Evolutionary conservation across 805 yeast genomes (phyloP).

Genomic region (Komagataella mondaviorum): DNA sequence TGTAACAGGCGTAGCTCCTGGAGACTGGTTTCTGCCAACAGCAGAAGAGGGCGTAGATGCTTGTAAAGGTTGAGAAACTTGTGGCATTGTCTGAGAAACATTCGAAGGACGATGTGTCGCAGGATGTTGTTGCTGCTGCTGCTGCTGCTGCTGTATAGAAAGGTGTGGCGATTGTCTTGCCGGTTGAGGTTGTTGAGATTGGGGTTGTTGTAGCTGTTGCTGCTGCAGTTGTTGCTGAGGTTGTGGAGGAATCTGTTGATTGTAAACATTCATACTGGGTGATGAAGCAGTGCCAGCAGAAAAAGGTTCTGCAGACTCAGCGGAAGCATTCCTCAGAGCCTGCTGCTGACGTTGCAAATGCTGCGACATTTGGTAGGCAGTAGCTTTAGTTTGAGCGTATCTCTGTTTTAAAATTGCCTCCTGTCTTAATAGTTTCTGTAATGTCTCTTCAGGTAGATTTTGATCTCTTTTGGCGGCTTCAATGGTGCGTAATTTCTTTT

Average conservation of each 20-base stretch:
- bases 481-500: constrained; percentile 33
- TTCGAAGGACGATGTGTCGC: constrained; percentile 5
- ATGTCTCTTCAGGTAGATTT: constrained; percentile 28
- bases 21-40: constrained; percentile 12
- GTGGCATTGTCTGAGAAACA: constrained; percentile 1
- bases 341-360: constrained; percentile 15
- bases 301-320: constrained; percentile 6
- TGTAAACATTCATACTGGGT: constrained; percentile 5
- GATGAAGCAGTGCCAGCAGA: constrained; percentile 6
- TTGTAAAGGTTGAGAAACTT: not conserved
- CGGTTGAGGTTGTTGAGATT: constrained; percentile 7
- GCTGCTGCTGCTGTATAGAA: constrained; percentile 2
- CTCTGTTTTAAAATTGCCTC: constrained; percentile 32
- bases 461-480: constrained; percentile 32
- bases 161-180: constrained; percentile 4
- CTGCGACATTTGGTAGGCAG: constrained; percentile 32
- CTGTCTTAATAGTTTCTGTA: constrained; percentile 30
- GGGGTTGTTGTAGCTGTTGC: constrained; percentile 6
- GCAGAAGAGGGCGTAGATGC: constrained; percentile 1
- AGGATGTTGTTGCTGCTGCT: constrained; percentile 6
- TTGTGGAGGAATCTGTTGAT: constrained; percentile 1
- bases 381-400: constrained; percentile 33
- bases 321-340: constrained; percentile 1
- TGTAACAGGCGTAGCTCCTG: constrained; percentile 25
- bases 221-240: constrained; percentile 5